Evolutionary conservation across 768 basidiomycete species (phyloP), one percentile per base, ranked within the genome.

Genomic region (Lactarius hatsudake): DNA sequence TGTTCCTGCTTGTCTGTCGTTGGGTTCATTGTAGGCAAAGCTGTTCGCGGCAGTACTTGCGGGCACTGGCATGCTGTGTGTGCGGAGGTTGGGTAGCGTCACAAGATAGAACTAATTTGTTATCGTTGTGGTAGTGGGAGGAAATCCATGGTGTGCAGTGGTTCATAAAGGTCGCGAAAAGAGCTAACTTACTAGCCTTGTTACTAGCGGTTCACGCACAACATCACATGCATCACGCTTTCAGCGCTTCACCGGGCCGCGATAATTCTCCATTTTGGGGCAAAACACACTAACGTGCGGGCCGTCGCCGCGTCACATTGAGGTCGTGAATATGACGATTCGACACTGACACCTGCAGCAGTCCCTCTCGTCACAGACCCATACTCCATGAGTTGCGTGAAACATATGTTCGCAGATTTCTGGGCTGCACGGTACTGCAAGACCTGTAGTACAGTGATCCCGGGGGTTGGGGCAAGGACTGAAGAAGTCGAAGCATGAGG

Each of bases 1-100:
- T 7, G 51, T 36, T 12, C 66, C 66, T 3, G 26, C 40, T 34
- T 43, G 40, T 42, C 66, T 67, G 36, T 32, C 10, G 20, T 30
- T 17, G 23, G 53, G 53, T 36, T 61, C 64, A 8, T 7, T 28
- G 26, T 61, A 26, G 53, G 55, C n/a, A 17, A 13, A 10, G 32
- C 1, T 9, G 23, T 43, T 48, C 18, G 26, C 15, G 12, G 28
- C 18, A 9, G 53, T 20, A 55, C 10, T n/a, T 66, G 56, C n/a
- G 6, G 45, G 4, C 28, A 30, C 28, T 30, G 28, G 32, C 65
- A 66, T 66, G 34, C 5, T 8, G 15, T 32, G n/a, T 8, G 48
- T 7, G 18, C 9, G 8, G 38, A 23, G 34, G 5, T 36, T 3
- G n/a, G 59, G 30, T 20, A 9, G 43, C 3, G 26, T 48, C 5